Evolutionary conservation across 306 rosid genomes (phyloP), one percentile per base, ranked within the genome.

Genomic region (Dryas alaskensis): DNA sequence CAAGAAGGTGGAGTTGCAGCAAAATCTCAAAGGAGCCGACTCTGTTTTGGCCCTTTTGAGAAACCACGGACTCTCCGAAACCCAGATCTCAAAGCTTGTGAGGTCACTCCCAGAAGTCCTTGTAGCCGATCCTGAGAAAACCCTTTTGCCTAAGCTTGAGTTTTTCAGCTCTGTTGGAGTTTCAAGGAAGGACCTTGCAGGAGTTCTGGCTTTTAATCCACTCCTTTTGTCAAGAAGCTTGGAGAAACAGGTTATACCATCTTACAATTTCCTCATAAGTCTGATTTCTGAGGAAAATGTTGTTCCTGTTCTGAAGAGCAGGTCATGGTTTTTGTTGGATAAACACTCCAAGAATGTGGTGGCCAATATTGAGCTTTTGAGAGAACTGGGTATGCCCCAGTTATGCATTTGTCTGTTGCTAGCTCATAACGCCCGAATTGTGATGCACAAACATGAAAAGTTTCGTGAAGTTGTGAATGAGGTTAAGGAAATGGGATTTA

Each of bases 401-500:
- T 12, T 73, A 2, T 69, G 78, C 4, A 76, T 83, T 43, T 54
- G 40, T 46, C 37, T 11, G 3, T 31, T 83, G 65, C 37, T 83
- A n/a, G 5, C 11, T 7, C 44, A 55, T 44, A 70, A 76, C 52
- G 69, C 87, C 2, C 19, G 57, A 25, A 11, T 70, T 16, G 45
- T 80, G 49, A 12, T 73, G 37, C 1, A 39, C 39, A 69, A 37
- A 9, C 16, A 72, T 4, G 63, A 67, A 12, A 0, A 7, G 17
- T 17, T 86, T 31, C 17, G 43, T 17, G 8, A 17, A 62, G 47
- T 17, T 1, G 73, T 79, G 1, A 73, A 59, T 48, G 71, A 78
- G 76, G 54, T 91, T 0, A 83, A 68, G 74, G 67, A 65, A 10
- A 43, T 91, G 84, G 87, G 88, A 7, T 81, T 91, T 60, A 17